These are phyloP conservation scores for Coniferiporia sulphurascens DNA, from an alignment of 1,284 basidiomycete species.

Conservation along the genomic window DNA sequence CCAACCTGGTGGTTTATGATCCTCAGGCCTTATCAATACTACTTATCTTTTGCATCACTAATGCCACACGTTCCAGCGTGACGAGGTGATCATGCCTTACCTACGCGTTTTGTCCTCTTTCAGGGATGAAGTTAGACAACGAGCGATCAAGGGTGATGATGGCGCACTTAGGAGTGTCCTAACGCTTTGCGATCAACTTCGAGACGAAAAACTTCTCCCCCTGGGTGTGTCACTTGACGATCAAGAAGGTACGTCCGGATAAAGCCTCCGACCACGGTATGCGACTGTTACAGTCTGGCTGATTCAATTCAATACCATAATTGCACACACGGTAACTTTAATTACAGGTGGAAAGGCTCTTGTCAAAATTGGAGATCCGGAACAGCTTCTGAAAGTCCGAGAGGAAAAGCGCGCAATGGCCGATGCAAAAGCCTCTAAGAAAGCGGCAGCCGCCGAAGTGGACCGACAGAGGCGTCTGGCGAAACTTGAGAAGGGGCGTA, in stretches of 20 bases:
- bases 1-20: neutral
- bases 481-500: conserved; percentile 81
- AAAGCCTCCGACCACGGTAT: conserved; percentile 8
- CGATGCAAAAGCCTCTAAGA: conserved; percentile 79
- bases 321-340: neutral
- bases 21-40: neutral
- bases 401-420: conserved; percentile 83
- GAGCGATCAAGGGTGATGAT: conserved; percentile 74
- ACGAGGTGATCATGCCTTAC: conserved; percentile 88
- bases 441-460: conserved; percentile 68
- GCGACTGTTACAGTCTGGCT: conserved; percentile 12
- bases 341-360: conserved; percentile 84
- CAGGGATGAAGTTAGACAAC: conserved; percentile 82
- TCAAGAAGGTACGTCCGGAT: conserved; percentile 67
- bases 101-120: conserved; percentile 83
- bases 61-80: conserved; percentile 47
- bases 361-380: conserved; percentile 87
- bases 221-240: conserved; percentile 96
- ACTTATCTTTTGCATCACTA: neutral
- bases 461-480: conserved; percentile 77
- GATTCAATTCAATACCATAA: conserved; percentile 7
- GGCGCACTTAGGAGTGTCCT: conserved; percentile 73
- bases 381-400: conserved; percentile 76
- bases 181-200: conserved; percentile 81
- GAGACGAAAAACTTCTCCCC: conserved; percentile 88